phyloP scores from a whole-genome alignment of 164 flowering plant species.

The Euptelea pleiosperma region DNA sequence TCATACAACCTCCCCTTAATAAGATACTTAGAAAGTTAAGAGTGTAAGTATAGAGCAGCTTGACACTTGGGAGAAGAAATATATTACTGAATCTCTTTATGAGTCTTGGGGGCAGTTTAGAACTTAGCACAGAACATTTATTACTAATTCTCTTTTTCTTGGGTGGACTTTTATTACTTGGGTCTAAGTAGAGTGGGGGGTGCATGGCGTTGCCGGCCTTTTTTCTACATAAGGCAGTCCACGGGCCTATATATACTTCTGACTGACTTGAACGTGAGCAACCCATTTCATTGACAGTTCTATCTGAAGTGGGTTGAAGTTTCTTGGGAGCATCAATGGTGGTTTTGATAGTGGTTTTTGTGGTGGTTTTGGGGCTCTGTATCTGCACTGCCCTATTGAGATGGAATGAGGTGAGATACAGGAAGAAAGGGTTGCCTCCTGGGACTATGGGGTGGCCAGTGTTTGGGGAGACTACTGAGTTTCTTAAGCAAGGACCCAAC shows the following conservation, averaged over 20 bases:
- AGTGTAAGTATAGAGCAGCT: too few species aligned
- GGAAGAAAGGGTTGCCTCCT: slow-evolving; percentile 81
- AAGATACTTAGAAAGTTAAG: too few species aligned
- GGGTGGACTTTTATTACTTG: slow-evolving; percentile 1
- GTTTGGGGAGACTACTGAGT: slow-evolving; percentile 93
- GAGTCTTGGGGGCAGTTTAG: too few species aligned
- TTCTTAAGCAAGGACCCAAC: slow-evolving; percentile 78
- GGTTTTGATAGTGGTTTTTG: slow-evolving; percentile 38
- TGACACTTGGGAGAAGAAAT: too few species aligned
- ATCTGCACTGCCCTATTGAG: slow-evolving; percentile 51
- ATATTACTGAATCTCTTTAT: too few species aligned
- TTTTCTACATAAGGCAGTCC: slow-evolving; percentile 13
- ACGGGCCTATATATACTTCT: slow-evolving; percentile 36
- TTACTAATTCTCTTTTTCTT: neutral
- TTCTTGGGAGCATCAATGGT: slow-evolving; percentile 54
- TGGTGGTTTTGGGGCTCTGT: slow-evolving; percentile 40
- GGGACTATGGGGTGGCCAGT: slow-evolving; percentile 99
- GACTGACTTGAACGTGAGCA: slow-evolving; percentile 21
- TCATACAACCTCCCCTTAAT: too few species aligned
- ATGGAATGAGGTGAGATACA: slow-evolving; percentile 82
- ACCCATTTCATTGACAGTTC: slow-evolving; percentile 31
- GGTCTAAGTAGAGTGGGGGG: neutral
- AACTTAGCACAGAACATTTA: too few species aligned
- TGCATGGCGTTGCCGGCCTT: slow-evolving; percentile 7
- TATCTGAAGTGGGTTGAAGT: slow-evolving; percentile 20